Conservation (phyloP, 2,329 filamentous ascomycete genomes). For the Calycina herbarum region DNA sequence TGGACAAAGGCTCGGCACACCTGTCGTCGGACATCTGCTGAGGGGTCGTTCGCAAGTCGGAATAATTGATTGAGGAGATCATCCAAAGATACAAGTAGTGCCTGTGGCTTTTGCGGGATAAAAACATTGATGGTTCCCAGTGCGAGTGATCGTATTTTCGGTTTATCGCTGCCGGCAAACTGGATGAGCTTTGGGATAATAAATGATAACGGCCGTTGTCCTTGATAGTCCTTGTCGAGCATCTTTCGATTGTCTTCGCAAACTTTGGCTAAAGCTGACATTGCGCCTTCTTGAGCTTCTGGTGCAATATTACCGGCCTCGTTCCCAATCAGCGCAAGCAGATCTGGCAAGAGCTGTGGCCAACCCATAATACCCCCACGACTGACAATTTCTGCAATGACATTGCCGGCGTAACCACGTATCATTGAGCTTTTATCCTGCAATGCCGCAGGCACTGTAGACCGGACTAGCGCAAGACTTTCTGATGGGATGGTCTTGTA, state of each 20-base stretch:
- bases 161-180: slow-evolving; percentile 73
- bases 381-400: slow-evolving; percentile 88
- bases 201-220: slow-evolving; percentile 82
- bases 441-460: slow-evolving; percentile 74
- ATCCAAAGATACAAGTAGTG: slow-evolving; percentile 79
- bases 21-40: slow-evolving; percentile 81
- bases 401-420: slow-evolving; percentile 84
- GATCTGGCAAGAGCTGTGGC: slow-evolving; percentile 84
- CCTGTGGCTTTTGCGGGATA: slow-evolving; percentile 79
- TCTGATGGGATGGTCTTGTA: slow-evolving; percentile 74
- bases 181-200: slow-evolving; percentile 89
- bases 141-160: slow-evolving; percentile 78
- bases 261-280: slow-evolving; percentile 90
- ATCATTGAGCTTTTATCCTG: slow-evolving; percentile 82
- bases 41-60: slow-evolving; percentile 72
- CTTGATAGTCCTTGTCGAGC: slow-evolving; percentile 83
- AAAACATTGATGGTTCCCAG: slow-evolving; percentile 90
- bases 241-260: slow-evolving; percentile 93
- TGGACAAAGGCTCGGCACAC: slow-evolving; percentile 93
- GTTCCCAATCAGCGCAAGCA: slow-evolving; percentile 77
- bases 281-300: slow-evolving; percentile 85
- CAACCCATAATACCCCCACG: slow-evolving; percentile 84
- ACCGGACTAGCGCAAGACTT: slow-evolving; percentile 76
- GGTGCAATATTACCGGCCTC: slow-evolving; percentile 64
- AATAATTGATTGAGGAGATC: slow-evolving; percentile 81